Percentiles rank a stretch among this genome's conserved stretches.
phyloP scores from a whole-genome alignment of 2,329 filamentous ascomycete genomes.

The Stagonosporopsis rhizophila region DNA sequence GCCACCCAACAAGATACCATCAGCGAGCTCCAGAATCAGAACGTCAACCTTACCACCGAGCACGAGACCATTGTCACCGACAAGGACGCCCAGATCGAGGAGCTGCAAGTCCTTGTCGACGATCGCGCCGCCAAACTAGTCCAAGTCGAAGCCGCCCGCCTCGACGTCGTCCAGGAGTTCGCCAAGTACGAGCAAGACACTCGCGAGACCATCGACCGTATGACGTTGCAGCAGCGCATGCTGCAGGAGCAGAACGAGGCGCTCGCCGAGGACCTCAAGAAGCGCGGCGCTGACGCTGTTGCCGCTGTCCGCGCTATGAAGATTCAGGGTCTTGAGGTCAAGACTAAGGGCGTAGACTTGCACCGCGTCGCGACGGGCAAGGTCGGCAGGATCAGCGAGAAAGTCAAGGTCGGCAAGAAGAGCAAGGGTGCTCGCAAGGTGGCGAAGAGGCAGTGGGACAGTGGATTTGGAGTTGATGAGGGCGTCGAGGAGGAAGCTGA shows the following conservation, averaged over 20 bases:
- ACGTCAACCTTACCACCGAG: constrained; percentile 33
- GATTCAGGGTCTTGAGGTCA: constrained; percentile 41
- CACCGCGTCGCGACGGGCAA: constrained; percentile 40
- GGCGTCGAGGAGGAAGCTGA: constrained; percentile 21
- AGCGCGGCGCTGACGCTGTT: constrained; percentile 39
- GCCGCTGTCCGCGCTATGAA: constrained; percentile 44
- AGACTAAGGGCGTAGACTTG: constrained; percentile 34
- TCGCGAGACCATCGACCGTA: constrained; percentile 40
- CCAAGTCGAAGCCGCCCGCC: constrained; percentile 39
- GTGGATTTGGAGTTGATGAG: constrained; percentile 42
- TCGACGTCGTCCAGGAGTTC: constrained; percentile 44
- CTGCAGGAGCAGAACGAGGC: constrained; percentile 42
- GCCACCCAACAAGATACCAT: constrained; percentile 50
- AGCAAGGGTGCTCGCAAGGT: constrained; percentile 32
- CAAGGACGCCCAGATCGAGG: constrained; percentile 41
- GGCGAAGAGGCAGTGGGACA: constrained; percentile 42
- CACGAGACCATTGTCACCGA: constrained; percentile 36
- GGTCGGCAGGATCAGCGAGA: constrained; percentile 41
- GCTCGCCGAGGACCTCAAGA: constrained; percentile 35
- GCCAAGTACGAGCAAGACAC: constrained; percentile 37
- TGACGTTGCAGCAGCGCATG: constrained; percentile 37
- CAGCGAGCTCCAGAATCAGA: constrained; percentile 35
- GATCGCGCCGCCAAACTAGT: constrained; percentile 43
- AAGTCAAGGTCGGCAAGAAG: constrained; percentile 45
- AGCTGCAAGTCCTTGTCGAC: constrained; percentile 45